phyloP scores from a whole-genome alignment of 2,329 filamentous ascomycete genomes.

The Biscogniauxia mediterranea region DNA sequence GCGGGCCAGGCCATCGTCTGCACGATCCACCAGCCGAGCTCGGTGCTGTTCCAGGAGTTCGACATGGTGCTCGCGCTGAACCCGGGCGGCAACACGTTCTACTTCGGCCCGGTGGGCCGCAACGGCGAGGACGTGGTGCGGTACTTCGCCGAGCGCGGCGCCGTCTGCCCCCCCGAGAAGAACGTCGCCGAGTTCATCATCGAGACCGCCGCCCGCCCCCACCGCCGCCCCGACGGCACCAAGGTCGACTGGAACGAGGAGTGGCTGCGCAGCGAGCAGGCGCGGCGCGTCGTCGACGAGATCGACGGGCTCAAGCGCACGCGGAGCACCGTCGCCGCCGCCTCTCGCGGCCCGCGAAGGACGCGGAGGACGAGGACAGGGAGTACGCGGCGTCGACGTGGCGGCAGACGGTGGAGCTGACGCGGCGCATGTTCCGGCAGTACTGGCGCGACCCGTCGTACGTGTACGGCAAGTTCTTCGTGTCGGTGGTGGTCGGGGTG shows the following conservation, averaged over 20 bases:
- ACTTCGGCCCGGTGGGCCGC: conserved; percentile 71
- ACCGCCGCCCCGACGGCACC: conserved; percentile 34
- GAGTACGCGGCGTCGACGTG: conserved; percentile 67
- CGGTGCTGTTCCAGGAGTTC: conserved; percentile 68
- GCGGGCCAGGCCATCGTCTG: conserved; percentile 71
- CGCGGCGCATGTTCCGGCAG: conserved; percentile 67
- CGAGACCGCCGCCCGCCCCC: conserved; percentile 41
- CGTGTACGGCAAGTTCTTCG: conserved; percentile 74
- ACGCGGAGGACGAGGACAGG: conserved; percentile 45
- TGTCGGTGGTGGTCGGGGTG: conserved; percentile 67
- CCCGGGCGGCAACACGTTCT: conserved; percentile 68
- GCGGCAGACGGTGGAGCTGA: conserved; percentile 64
- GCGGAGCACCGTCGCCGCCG: conserved; percentile 14
- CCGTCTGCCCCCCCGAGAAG: conserved; percentile 58
- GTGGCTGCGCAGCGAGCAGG: conserved; percentile 66
- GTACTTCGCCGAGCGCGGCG: conserved; percentile 66
- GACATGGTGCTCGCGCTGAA: conserved; percentile 71
- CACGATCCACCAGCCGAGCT: conserved; percentile 72
- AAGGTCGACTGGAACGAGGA: conserved; percentile 71
- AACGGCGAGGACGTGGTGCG: conserved; percentile 63
- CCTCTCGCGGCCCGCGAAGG: conserved; percentile 10
- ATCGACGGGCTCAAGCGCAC: conserved; percentile 58
- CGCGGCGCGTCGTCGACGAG: conserved; percentile 57
- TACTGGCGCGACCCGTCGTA: conserved; percentile 78
- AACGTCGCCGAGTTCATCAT: conserved; percentile 51